Evolutionary conservation across 2,329 filamentous ascomycete genomes (phyloP), one percentile per base, ranked within the genome.

Genomic region (Seiridium unicorne): DNA sequence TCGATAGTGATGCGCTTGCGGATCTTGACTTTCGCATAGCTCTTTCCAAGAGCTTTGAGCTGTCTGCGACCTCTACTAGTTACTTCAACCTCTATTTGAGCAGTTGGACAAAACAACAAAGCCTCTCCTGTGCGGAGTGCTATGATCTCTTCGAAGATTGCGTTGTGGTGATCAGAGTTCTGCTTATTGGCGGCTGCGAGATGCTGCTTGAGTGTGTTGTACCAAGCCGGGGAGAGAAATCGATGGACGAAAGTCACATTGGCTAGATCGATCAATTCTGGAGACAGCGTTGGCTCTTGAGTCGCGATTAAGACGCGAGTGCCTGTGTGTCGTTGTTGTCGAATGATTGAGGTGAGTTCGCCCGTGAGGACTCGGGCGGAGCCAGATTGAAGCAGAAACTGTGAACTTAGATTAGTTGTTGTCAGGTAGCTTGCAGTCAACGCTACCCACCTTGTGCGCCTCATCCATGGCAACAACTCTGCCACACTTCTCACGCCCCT

Each of bases 381-480:
- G 7, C 59, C 62, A 2, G 62, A 60, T 26, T 66, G 59, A 2
- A n/a, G 3, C 5, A 68, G 48, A 38, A 66, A 68, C 63, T 68
- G 49, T 3, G 13, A 5, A 51, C 8, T 11, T 32, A 4, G 7
- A 3, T 11, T 10, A 9, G 1, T 51, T 35, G 34, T 18, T 51
- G n/a, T 44, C 18, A 26, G 18, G 18, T 26, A 26, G 18, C 18
- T 2, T 26, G 18, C 18, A 42, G 10, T 32, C 58, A 35, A 59
- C 59, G 10, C 46, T 5, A 34, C 65, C 42, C 71, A 83, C 81
- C 68, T 86, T 87, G 65, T 88, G 84, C 0, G 85, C 85, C 67
- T 87, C 84, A 62, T 87, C 84, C 0, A 87, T 67, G 0, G 80
- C 81, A 9, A 87, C 69, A 59, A 87, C 72, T 10, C 81, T 77